Evolutionary conservation across 1,139 yeast genomes (phyloP).

Genomic region (Yamadazyma blattariae): DNA sequence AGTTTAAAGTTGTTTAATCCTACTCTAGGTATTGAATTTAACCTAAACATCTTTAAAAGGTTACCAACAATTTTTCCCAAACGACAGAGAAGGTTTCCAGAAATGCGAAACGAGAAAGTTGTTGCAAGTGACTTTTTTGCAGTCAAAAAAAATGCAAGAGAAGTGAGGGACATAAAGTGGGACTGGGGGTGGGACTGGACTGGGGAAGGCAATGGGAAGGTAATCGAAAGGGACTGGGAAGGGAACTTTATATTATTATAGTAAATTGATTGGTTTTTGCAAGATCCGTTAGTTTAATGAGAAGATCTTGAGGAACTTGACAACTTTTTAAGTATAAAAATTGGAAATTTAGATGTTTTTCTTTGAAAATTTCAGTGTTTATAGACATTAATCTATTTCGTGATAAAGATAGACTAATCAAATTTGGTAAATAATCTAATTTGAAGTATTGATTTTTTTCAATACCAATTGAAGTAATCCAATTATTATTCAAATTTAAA

Average conservation of each 20-base stretch:
- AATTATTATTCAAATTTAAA: conserved; percentile 20
- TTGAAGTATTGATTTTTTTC: conserved; percentile 9
- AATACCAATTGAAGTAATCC: conserved; percentile 12
- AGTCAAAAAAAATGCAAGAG: too few relatives aligned
- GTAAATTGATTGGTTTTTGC: neutral
- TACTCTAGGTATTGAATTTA: too few relatives aligned
- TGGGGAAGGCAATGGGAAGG: too few relatives aligned
- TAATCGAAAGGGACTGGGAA: too few relatives aligned
- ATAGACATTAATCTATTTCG: conserved; percentile 15
- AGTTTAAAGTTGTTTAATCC: too few relatives aligned
- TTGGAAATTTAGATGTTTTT: conserved; percentile 2
- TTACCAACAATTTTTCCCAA: too few relatives aligned
- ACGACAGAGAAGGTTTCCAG: too few relatives aligned
- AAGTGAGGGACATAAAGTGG: too few relatives aligned
- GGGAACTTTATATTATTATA: neutral
- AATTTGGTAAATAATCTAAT: conserved; percentile 15
- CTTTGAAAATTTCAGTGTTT: conserved; percentile 11
- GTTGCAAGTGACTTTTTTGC: too few relatives aligned
- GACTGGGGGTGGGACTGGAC: too few relatives aligned
- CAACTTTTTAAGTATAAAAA: conserved; percentile 8
- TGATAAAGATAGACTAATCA: conserved; percentile 15
- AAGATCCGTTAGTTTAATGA: neutral
- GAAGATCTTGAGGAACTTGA: conserved; percentile 2
- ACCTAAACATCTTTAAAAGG: too few relatives aligned
- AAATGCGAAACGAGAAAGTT: too few relatives aligned